These are phyloP conservation scores for Teunomyces kruisii DNA, from an alignment of 805 yeast species.

Conservation along the genomic window DNA sequence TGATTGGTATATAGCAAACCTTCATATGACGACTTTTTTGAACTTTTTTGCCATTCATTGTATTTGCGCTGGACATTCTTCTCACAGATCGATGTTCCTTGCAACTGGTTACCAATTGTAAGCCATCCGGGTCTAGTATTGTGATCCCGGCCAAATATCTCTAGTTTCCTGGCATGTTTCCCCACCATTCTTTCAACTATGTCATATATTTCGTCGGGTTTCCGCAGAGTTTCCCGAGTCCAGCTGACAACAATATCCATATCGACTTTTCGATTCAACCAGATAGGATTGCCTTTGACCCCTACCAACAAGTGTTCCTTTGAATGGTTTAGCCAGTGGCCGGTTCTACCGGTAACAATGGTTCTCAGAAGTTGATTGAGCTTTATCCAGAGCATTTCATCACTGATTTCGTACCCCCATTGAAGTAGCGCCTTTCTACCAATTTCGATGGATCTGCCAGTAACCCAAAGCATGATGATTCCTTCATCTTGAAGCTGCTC, in stretches of 20 bases:
- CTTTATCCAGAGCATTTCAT: conserved; percentile 89
- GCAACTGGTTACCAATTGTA: conserved; percentile 74
- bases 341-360: conserved; percentile 93
- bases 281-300: conserved; percentile 71
- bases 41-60: conserved; percentile 12
- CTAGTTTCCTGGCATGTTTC: conserved; percentile 70
- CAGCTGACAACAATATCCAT: conserved; percentile 76
- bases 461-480: conserved; percentile 83
- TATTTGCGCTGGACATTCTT: conserved; percentile 51
- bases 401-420: conserved; percentile 81
- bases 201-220: conserved; percentile 87
- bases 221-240: conserved; percentile 85
- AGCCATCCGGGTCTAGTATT: conserved; percentile 91
- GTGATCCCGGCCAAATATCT: conserved; percentile 85
- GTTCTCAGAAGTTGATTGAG: conserved; percentile 85
- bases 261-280: conserved; percentile 69
- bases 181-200: conserved; percentile 86
- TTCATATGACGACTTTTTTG: background rate
- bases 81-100: conserved; percentile 59
- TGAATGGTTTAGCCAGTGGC: conserved; percentile 95
- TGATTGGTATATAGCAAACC: background rate
- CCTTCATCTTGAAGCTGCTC: conserved; percentile 80
- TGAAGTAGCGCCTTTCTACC: conserved; percentile 73
- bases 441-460: conserved; percentile 88
- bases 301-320: conserved; percentile 90